A percentile compares a stretch with the other conserved stretches of the same genome.
phyloP scores from a whole-genome alignment of 352 stramenopile species.

The Phytophthora pinifolia region DNA sequence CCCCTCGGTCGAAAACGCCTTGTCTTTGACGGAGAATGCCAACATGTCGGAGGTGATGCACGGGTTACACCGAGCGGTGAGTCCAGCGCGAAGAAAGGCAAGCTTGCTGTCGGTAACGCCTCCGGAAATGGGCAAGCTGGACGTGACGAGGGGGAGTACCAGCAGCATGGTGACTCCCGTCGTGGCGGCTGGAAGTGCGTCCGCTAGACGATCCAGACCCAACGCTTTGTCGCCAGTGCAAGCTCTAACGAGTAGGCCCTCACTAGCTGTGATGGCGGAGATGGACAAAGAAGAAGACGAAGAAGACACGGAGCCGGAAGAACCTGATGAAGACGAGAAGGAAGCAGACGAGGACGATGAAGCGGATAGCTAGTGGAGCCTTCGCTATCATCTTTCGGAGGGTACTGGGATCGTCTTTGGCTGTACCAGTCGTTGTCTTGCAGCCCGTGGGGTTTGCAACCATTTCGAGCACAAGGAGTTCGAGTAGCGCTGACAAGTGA shows the following conservation, averaged over 20 bases:
- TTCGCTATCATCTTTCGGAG: slow-evolving; percentile 1
- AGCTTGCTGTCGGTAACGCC: slow-evolving; percentile 11
- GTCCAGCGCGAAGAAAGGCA: slow-evolving; percentile 19
- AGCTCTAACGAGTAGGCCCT: slow-evolving; percentile 1
- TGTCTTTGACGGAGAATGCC: slow-evolving; percentile 46
- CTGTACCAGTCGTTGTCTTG: slow-evolving; percentile 17
- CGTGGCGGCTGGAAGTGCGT: background rate
- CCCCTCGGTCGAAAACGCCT: slow-evolving; percentile 47
- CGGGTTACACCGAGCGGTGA: slow-evolving; percentile 28
- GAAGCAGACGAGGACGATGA: slow-evolving; percentile 1
- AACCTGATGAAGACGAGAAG: slow-evolving; percentile 6
- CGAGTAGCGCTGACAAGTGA: slow-evolving; percentile 62
- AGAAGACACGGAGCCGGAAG: background rate
- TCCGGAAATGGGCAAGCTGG: slow-evolving; percentile 14
- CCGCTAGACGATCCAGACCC: slow-evolving; percentile 5
- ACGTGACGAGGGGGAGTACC: background rate
- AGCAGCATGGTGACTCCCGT: background rate
- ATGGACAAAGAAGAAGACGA: slow-evolving; percentile 22
- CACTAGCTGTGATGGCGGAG: slow-evolving; percentile 21
- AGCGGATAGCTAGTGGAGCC: background rate
- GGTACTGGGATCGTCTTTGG: slow-evolving; percentile 9
- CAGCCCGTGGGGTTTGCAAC: slow-evolving; percentile 40
- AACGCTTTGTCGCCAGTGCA: slow-evolving; percentile 4
- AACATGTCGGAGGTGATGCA: slow-evolving; percentile 40
- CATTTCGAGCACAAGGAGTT: slow-evolving; percentile 67